These are phyloP conservation scores for Curvularia verruculosa DNA, from an alignment of 2,329 filamentous ascomycete species.

Conservation along the genomic window DNA sequence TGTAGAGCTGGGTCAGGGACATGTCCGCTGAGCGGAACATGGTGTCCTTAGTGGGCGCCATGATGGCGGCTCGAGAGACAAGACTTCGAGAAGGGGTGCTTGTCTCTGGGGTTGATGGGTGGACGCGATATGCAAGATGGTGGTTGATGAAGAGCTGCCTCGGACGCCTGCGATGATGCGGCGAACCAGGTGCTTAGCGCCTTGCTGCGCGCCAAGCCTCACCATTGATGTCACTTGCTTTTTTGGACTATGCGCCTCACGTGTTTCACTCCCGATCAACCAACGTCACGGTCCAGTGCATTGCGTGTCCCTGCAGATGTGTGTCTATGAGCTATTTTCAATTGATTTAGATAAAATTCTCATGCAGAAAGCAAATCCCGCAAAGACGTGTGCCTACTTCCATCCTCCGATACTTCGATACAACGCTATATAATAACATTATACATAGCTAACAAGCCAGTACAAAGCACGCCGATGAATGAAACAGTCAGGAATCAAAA, in stretches of 20 bases:
- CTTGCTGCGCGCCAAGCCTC: conserved; percentile 14
- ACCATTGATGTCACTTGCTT: conserved; percentile 15
- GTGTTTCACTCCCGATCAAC: not conserved
- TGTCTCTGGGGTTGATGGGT: conserved; percentile 33
- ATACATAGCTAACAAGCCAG: conserved; percentile 3
- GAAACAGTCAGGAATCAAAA: not conserved
- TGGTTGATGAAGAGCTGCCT: conserved; percentile 41
- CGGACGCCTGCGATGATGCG: conserved; percentile 32
- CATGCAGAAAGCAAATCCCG: not conserved
- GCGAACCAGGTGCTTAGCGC: conserved; percentile 19
- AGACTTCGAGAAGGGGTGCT: conserved; percentile 28
- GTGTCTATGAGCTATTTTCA: not conserved
- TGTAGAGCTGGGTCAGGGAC: conserved; percentile 99
- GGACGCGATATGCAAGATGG: conserved; percentile 29
- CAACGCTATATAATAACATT: conserved; percentile 1
- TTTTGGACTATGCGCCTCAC: conserved; percentile 6
- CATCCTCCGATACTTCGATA: not conserved
- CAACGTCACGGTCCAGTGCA: not conserved
- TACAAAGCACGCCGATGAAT: not conserved
- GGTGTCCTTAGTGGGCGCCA: conserved; percentile 76
- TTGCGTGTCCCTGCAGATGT: not conserved
- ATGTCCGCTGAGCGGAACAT: conserved; percentile 99
- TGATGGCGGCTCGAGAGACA: conserved; percentile 51
- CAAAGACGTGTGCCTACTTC: not conserved
- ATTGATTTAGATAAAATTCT: not conserved